phyloP scores from a whole-genome alignment of 2,329 filamentous ascomycete genomes.

The Cercospora nicotianae region DNA sequence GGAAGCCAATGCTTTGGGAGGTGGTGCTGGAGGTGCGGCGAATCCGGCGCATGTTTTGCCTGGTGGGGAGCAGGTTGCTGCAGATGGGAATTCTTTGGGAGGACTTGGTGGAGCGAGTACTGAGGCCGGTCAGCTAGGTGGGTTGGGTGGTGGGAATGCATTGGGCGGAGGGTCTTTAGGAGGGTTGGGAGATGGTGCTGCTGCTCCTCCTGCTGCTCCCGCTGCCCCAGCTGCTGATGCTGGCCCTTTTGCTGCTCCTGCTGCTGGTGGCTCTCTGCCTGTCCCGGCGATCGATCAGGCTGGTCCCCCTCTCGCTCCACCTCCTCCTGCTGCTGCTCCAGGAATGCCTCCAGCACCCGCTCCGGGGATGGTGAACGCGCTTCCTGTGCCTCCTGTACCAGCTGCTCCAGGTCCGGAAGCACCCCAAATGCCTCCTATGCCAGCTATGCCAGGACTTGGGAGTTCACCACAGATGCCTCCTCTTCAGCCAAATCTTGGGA shows the following conservation, averaged over 20 bases:
- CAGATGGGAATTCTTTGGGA: background rate
- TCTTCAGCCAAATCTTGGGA: conserved; percentile 1
- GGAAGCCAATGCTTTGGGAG: background rate
- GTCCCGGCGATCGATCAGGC: background rate
- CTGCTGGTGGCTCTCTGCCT: background rate
- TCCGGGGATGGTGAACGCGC: background rate
- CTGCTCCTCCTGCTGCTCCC: background rate
- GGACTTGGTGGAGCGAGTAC: background rate
- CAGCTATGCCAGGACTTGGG: conserved; percentile 5
- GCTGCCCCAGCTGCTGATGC: background rate
- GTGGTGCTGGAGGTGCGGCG: background rate
- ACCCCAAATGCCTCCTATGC: background rate
- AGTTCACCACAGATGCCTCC: conserved; percentile 2
- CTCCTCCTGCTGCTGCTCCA: background rate
- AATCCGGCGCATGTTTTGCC: conserved; percentile 8
- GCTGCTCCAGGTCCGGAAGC: background rate
- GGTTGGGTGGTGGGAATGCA: background rate
- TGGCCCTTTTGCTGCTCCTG: background rate
- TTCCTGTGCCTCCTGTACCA: background rate
- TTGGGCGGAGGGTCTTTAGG: background rate
- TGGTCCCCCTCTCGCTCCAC: background rate
- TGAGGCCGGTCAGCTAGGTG: background rate
- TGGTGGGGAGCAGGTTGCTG: background rate
- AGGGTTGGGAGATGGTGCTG: background rate
- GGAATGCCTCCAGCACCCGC: background rate